Conservation (phyloP, 2,329 filamentous ascomycete genomes). For the Colletotrichum scovillei region DNA sequence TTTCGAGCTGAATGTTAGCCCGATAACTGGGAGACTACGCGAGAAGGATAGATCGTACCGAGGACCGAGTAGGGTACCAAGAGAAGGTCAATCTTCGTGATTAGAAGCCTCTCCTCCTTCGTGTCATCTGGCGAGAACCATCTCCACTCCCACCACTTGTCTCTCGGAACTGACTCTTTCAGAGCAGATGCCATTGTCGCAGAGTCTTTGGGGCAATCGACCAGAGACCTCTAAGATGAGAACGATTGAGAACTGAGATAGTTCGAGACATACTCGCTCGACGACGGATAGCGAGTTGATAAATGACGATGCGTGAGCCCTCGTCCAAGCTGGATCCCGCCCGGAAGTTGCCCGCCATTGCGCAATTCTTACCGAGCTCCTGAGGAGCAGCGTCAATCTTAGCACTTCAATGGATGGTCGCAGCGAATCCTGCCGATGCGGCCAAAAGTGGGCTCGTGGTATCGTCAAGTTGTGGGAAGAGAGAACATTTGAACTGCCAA, state of each 20-base stretch:
- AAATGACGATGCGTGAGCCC: background rate
- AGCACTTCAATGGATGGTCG: background rate
- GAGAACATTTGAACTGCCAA: no score
- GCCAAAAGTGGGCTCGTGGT: background rate
- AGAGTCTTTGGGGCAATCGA: background rate
- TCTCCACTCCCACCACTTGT: conserved; percentile 51
- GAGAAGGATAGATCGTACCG: background rate
- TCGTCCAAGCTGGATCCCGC: background rate
- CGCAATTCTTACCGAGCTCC: background rate
- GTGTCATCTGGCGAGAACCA: conserved; percentile 64
- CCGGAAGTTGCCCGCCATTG: conserved; percentile 1
- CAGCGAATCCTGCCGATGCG: background rate
- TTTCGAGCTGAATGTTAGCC: conserved; percentile 29
- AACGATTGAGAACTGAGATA: no score
- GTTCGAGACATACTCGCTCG: background rate
- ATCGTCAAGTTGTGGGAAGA: background rate
- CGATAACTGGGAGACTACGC: background rate
- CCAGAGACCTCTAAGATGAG: background rate
- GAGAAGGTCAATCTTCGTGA: conserved; percentile 65
- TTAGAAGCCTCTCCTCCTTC: conserved; percentile 10
- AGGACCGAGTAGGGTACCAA: conserved; percentile 47
- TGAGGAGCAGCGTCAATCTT: background rate
- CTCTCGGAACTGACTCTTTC: background rate
- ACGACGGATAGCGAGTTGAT: background rate
- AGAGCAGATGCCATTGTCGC: background rate